Percentiles rank a stretch among this genome's conserved stretches.
These are phyloP conservation scores for Tolypocladium endophyticum DNA, from an alignment of 2,329 filamentous ascomycete genomes.

Conservation along the genomic window DNA sequence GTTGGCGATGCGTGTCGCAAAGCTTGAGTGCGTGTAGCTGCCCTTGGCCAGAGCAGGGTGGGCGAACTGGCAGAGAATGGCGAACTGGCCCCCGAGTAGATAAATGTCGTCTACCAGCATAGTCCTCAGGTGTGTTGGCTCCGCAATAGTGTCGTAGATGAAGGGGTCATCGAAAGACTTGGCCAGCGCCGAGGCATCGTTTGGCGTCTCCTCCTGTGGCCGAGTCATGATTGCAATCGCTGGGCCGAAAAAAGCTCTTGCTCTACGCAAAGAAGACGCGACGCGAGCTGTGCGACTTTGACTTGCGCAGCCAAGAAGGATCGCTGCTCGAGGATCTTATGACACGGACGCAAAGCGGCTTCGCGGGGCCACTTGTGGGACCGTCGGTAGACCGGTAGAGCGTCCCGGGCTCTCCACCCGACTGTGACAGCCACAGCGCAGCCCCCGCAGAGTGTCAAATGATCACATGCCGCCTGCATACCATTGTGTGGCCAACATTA, in stretches of 20 bases:
- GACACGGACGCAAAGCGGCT: neutral
- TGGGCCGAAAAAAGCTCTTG: neutral
- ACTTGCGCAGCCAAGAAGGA: neutral
- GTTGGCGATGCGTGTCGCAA: slow-evolving; percentile 22
- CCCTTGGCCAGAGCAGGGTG: slow-evolving; percentile 25
- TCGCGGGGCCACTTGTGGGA: neutral
- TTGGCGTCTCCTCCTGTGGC: neutral
- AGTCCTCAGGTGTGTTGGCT: slow-evolving; percentile 8
- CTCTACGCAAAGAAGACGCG: too few relatives aligned
- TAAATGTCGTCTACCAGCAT: slow-evolving; percentile 10
- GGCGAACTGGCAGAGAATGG: slow-evolving; percentile 29
- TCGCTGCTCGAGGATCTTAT: neutral
- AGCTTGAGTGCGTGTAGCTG: slow-evolving; percentile 26
- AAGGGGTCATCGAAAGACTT: slow-evolving; percentile 4
- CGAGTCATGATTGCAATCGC: neutral
- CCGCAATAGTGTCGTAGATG: slow-evolving; percentile 10
- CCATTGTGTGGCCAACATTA: too few relatives aligned
- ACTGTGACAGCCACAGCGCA: neutral
- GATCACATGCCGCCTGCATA: neutral
- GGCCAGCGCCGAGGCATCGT: neutral
- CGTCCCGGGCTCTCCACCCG: too few relatives aligned
- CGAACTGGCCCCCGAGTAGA: slow-evolving; percentile 11
- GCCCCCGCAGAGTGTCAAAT: neutral
- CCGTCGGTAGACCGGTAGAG: too few relatives aligned
- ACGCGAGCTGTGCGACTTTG: neutral